Base-by-base conservation (phyloP, 106 monocot genomes). In the Dendrobium huoshanense region DNA sequence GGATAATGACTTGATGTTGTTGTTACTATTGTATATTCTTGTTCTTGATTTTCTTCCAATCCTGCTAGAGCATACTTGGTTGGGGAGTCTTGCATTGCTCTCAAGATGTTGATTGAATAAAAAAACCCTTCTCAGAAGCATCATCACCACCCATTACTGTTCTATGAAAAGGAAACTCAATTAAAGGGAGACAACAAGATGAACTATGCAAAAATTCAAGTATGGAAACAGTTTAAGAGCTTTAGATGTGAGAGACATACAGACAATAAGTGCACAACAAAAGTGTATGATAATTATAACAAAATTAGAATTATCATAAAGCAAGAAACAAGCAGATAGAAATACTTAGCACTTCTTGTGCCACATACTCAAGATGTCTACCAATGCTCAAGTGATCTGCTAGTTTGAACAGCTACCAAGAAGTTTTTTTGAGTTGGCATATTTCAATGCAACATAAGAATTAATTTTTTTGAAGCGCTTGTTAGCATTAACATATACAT, bases 111-210 rank as follows among this genome's bases (percentile, higher is more conserved):
- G 37, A 37, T 37, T 37, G 37, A 37, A 37, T 37, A 37, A 81
- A 73, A 56, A 85, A 73, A 13, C 84, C 84, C 64, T 80, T 83
- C 54, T 83, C 78, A n/a, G 45, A 44, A 19, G 64, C 59, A 27
- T 79, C 83, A 47, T 80, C 29, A 75, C 84, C 79, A 65, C 75
- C 84, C 84, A 84, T 84, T 75, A 76, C 13, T 27, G 49, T 41
- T 76, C 49, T 49, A 41, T 15, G 9, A 76, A 49, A 51, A 24
- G 9, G 0, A 2, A 49, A 76, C 25, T 49, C 37, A 70, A n/a
- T 61, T 22, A 70, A 70, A 70, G 31, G 11, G 37, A 70, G 70
- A 3, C 37, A 70, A 70, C 9, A 31, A 70, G 20, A 20, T 5
- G 61, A 13, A 13, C 4, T 10, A 61, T 61, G 61, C 19, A 20